Conservation (phyloP, 257 asterid species). For the Parsonsia alboflavescens region DNA sequence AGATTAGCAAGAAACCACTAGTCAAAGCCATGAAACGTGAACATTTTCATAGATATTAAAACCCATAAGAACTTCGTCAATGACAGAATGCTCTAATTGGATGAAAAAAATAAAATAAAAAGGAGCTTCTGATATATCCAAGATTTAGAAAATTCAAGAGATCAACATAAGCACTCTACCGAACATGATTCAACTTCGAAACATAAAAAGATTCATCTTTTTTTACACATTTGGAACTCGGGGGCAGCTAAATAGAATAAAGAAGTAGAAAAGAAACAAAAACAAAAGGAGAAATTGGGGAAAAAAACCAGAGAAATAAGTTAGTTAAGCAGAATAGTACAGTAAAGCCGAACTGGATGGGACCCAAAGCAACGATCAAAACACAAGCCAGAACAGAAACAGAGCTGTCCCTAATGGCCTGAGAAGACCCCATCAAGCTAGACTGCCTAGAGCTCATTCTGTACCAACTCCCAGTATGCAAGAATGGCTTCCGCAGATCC, state of each 20-base stretch:
- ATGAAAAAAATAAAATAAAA: background rate
- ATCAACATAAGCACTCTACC: background rate
- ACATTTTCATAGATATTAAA: background rate
- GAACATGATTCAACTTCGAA: background rate
- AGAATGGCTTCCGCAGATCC: constrained; percentile 75
- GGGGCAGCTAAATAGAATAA: background rate
- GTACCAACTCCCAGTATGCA: constrained; percentile 94
- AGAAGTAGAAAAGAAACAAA: background rate
- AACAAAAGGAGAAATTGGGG: background rate
- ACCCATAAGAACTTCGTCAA: background rate
- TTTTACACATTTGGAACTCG: background rate
- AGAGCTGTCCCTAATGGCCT: constrained; percentile 70
- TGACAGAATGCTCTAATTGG: background rate
- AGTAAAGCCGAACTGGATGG: constrained; percentile 90
- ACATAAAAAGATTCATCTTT: background rate
- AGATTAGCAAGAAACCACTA: constrained; percentile 24
- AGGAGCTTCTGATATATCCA: background rate
- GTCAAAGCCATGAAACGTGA: constrained; percentile 10
- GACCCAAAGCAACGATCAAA: constrained; percentile 87
- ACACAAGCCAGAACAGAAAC: constrained; percentile 86
- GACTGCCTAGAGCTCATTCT: constrained; percentile 88
- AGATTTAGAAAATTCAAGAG: background rate
- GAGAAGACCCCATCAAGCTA: constrained; percentile 72
- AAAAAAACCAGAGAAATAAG: background rate
- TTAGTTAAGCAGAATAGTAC: constrained; percentile 34